Base-by-base conservation (phyloP, 1,139 yeast genomes). In the Candida dubliniensis region DNA sequence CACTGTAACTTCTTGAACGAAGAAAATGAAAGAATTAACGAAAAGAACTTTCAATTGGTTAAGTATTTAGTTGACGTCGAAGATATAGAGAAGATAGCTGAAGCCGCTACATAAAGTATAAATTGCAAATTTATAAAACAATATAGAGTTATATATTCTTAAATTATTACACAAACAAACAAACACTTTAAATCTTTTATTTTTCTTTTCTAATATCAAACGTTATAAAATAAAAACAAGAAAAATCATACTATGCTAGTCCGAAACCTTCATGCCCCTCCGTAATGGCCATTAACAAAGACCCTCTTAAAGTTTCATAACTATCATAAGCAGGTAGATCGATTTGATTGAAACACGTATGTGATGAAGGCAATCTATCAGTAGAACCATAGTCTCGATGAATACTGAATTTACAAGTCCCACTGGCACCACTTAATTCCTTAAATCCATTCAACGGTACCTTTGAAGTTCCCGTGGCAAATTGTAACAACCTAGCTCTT, bases 231-330 rank as follows among this genome's bases (percentile, higher is more conserved):
- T 15, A 10, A 35, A 25, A 10, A 12, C 12, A 6, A 14, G 8
- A 6, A 8, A 25, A 13, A 24, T n/a, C 4, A 11, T 23, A 10
- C 34, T 47, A 74, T 6, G 91, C 95, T 61, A 87, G 78, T 6
- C 98, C 99, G 68, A 95, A 95, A 5, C 99, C 99, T 71, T 88
- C 97, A 58, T 87, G 87, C 12, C 99, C 99, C 64, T 93, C 99
- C 25, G 91, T 87, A 13, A 95, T 82, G 0, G 99, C 98, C 57
- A 87, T 66, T 54, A 91, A 68, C 48, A 95, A 66, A 1, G 95
- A 82, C 3, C 88, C 87, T 52, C 98, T 77, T 48, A 95, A 74
- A 13, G 87, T 82, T 47, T 90, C 96, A 60, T 93, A 93, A 9
- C 85, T 81, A 46, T 86, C 96, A 65, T 95, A 95, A 31, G 90